A percentile compares a stretch with the other conserved stretches of the same genome.
phyloP scores from a whole-genome alignment of 345 rosid species.

The Reutealis trisperma region DNA sequence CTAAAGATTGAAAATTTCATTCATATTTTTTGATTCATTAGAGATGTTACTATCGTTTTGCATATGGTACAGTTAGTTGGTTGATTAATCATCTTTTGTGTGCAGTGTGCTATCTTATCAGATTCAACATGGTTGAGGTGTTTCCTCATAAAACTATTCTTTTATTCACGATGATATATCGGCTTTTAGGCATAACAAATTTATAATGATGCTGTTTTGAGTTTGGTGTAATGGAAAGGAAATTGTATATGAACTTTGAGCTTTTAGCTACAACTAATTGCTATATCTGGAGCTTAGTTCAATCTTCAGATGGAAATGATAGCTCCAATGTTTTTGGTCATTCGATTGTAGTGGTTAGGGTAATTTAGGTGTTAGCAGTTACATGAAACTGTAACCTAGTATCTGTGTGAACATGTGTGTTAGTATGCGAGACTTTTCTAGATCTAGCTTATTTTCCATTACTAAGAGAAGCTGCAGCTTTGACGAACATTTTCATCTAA shows the following conservation, averaged over 20 bases:
- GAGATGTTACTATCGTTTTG: not conserved
- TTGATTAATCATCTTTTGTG: not conserved
- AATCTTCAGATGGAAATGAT: not conserved
- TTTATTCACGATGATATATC: not conserved
- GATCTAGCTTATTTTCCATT: not conserved
- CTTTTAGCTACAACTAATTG: not conserved
- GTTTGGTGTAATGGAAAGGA: not conserved
- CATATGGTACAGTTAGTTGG: not conserved
- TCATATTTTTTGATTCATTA: not conserved
- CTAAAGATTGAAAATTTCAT: not conserved
- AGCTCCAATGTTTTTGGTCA: not conserved
- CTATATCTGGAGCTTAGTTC: not conserved
- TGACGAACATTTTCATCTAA: not conserved
- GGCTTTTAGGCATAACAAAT: not conserved
- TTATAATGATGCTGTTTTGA: not conserved
- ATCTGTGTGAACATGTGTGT: not conserved
- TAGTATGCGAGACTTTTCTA: not conserved
- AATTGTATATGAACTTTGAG: not conserved
- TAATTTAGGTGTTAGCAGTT: too few relatives aligned
- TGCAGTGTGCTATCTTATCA: not conserved
- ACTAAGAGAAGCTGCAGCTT: not conserved
- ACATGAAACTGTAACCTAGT: too few relatives aligned
- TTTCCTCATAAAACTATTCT: too few relatives aligned
- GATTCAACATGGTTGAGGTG: not conserved
- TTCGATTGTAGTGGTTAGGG: not conserved